Base-by-base conservation (phyloP, 768 basidiomycete species). In the Lactarius pseudohatsudake region DNA sequence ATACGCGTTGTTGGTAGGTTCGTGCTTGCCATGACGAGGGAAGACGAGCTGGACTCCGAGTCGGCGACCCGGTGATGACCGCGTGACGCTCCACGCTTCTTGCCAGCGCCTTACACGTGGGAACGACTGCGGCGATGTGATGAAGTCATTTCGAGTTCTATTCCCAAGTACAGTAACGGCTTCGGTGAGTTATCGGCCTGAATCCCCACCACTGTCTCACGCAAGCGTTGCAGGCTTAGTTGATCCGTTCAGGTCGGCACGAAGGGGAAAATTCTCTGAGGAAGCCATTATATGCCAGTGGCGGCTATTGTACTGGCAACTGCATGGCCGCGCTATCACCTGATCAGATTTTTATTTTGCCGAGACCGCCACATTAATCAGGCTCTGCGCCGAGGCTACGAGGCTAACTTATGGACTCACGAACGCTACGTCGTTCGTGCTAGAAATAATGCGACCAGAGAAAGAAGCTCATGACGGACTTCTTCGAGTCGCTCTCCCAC, bases 1-100 rank as follows among this genome's bases (percentile, higher is more conserved):
- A 69, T 50, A 47, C 61, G 68, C 4, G 57, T 2, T 15, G 57
- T 59, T 30, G 66, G 55, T 4, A 62, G 22, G 53, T 59, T 45
- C 16, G 57, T 45, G 50, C 32, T 59, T 32, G 66, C 30, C 61
- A 63, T 67, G 61, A 38, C 18, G 20, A 18, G 11, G 55, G 30
- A 16, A 16, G 18, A 15, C 16, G 16, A 18, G 16, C 22, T 28
- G 6, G 53, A 54, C 15, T 16, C 34, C 34, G 34, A 34, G 34
- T 34, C 53, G 6, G 53, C 16, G 26, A 28, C 36, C 36, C 34
- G 2, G 34, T 28, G 28, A 54, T 30, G 53, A 28, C 13, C 9
- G 3, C 9, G 50, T 6, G 4, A 53, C 22, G 26, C 50, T 53
- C 50, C 50, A 53, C 13, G 22, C 34, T 34, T 34, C 34, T 34